phyloP scores from a whole-genome alignment of 192 early-diverging fungal species.

The Mycoemilia scoparia region DNA sequence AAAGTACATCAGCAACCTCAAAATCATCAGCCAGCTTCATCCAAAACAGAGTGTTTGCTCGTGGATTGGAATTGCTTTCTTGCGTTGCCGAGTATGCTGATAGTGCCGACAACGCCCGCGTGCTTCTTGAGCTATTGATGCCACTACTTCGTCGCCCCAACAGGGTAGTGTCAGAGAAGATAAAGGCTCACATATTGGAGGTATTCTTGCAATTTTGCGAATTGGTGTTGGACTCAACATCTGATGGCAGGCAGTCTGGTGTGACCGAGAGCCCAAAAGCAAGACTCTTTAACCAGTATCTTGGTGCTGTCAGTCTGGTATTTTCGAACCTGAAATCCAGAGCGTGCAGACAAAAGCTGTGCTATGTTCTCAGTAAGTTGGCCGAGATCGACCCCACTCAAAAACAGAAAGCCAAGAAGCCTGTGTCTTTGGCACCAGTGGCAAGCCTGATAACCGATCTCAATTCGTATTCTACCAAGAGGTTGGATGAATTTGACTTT shows the following conservation, averaged over 20 bases:
- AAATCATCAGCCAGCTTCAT: slow-evolving; percentile 33
- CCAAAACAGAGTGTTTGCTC: slow-evolving; percentile 34
- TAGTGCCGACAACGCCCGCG: slow-evolving; percentile 39
- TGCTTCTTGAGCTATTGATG: slow-evolving; percentile 59
- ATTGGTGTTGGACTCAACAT: slow-evolving; percentile 33
- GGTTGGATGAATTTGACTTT: slow-evolving; percentile 79
- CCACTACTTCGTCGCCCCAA: slow-evolving; percentile 61
- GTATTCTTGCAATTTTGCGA: slow-evolving; percentile 66
- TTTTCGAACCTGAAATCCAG: slow-evolving; percentile 46
- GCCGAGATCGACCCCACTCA: slow-evolving; percentile 32
- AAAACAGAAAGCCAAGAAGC: neutral
- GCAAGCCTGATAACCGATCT: slow-evolving; percentile 45
- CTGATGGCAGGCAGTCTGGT: too few species aligned
- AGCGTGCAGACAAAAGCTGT: slow-evolving; percentile 41
- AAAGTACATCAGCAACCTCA: neutral
- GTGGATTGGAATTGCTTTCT: slow-evolving; percentile 68
- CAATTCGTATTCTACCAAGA: slow-evolving; percentile 53
- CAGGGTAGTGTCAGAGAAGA: slow-evolving; percentile 50
- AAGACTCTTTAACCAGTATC: slow-evolving; percentile 37
- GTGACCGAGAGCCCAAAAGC: too few species aligned
- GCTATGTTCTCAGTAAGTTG: slow-evolving; percentile 43
- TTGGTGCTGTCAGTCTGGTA: slow-evolving; percentile 41
- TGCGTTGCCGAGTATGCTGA: slow-evolving; percentile 55
- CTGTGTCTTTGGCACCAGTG: slow-evolving; percentile 26
- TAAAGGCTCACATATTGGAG: slow-evolving; percentile 66